phyloP scores from a whole-genome alignment of 1,284 basidiomycete genomes.

The Ganoderma sp. region DNA sequence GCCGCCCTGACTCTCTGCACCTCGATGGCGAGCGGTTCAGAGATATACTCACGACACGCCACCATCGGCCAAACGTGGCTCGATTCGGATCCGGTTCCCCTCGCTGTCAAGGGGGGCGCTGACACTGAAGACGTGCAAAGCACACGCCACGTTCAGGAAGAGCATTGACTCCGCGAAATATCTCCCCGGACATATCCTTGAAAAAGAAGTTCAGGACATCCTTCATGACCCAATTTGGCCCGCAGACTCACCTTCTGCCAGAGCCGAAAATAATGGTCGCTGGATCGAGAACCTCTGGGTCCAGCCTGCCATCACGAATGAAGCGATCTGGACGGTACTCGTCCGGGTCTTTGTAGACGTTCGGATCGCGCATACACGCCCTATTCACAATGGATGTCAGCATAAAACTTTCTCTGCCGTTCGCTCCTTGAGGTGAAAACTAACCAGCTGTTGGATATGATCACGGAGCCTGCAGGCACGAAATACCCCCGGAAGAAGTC shows the following conservation, averaged over 20 bases:
- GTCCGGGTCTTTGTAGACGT: not conserved
- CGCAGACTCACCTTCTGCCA: not conserved
- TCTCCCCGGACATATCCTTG: not conserved
- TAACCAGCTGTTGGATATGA: slow-evolving; percentile 39
- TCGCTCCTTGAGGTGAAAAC: not conserved
- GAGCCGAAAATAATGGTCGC: not conserved
- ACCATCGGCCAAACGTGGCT: not conserved
- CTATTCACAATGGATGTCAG: not conserved
- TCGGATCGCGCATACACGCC: not conserved
- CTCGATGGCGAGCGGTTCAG: too few species aligned
- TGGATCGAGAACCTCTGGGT: not conserved
- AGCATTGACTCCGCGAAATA: not conserved
- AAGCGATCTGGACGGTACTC: not conserved
- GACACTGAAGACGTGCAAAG: not conserved
- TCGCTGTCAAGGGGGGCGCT: not conserved
- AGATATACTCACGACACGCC: not conserved
- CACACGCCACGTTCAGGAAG: not conserved
- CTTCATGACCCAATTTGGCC: not conserved
- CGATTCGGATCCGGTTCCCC: not conserved
- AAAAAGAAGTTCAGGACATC: not conserved
- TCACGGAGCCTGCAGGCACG: slow-evolving; percentile 32
- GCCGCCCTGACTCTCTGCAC: too few species aligned
- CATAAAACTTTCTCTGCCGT: not conserved
- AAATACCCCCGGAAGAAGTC: slow-evolving; percentile 32
- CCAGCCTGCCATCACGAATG: not conserved